Conservation (phyloP, 352 stramenopile species). For the Halophytophthora batemanensis region DNA sequence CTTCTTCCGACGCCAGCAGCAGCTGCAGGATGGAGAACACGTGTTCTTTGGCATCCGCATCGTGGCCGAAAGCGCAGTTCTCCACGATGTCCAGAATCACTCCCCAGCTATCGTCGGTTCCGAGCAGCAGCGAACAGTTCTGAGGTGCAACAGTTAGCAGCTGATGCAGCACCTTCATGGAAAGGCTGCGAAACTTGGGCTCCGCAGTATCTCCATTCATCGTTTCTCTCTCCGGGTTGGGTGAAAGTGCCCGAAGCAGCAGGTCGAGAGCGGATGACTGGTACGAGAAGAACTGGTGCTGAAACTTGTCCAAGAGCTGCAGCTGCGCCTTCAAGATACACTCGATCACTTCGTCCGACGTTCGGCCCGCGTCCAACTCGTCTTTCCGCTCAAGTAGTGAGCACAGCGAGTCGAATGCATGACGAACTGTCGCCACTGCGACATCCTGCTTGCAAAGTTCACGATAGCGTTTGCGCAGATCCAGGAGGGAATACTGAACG, state of each 20-base stretch:
- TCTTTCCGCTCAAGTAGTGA: slow-evolving; percentile 48
- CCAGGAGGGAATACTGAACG: slow-evolving; percentile 35
- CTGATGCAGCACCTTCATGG: slow-evolving; percentile 37
- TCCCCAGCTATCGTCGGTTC: slow-evolving; percentile 46
- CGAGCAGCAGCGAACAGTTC: slow-evolving; percentile 43
- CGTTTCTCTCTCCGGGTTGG: slow-evolving; percentile 6
- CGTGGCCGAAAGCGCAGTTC: slow-evolving; percentile 33
- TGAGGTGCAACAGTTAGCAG: slow-evolving; percentile 42
- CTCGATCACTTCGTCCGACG: slow-evolving; percentile 67
- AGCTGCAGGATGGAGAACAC: slow-evolving; percentile 55
- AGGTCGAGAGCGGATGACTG: slow-evolving; percentile 67
- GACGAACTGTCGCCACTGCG: slow-evolving; percentile 45
- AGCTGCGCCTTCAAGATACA: slow-evolving; percentile 66
- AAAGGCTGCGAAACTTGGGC: slow-evolving; percentile 23
- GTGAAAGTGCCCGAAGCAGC: slow-evolving; percentile 29
- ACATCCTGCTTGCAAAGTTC: slow-evolving; percentile 53
- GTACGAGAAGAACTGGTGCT: slow-evolving; percentile 77
- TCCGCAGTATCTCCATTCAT: slow-evolving; percentile 9
- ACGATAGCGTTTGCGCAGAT: slow-evolving; percentile 59
- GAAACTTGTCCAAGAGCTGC: slow-evolving; percentile 67
- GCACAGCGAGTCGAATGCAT: slow-evolving; percentile 61
- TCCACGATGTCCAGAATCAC: slow-evolving; percentile 46
- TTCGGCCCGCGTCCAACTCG: slow-evolving; percentile 43
- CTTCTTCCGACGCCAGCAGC: slow-evolving; percentile 47
- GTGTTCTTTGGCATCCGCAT: slow-evolving; percentile 42